phyloP scores from a whole-genome alignment of 2,329 filamentous ascomycete genomes.

The Emmonsiellopsis sp. region DNA sequence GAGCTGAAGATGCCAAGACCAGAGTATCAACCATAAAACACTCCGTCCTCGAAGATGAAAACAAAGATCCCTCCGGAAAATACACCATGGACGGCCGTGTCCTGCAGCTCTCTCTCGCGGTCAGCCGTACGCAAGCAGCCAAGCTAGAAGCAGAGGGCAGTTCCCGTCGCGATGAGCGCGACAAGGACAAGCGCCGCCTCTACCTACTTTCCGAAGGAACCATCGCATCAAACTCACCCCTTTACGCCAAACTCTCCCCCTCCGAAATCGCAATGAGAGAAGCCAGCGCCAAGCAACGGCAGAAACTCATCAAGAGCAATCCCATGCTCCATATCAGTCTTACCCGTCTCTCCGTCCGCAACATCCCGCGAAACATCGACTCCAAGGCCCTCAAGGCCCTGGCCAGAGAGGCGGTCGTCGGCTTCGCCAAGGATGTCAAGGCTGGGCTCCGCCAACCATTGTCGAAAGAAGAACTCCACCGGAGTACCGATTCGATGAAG shows the following conservation, averaged over 20 bases:
- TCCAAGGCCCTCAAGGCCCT: slow-evolving; percentile 87
- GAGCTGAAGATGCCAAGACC: slow-evolving; percentile 27
- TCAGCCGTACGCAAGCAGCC: slow-evolving; percentile 70
- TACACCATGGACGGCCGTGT: slow-evolving; percentile 90
- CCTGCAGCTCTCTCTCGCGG: slow-evolving; percentile 73
- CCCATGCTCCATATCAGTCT: slow-evolving; percentile 80
- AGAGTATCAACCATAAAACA: slow-evolving; percentile 49
- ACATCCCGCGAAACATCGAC: slow-evolving; percentile 72
- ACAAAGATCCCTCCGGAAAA: slow-evolving; percentile 66
- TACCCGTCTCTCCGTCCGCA: slow-evolving; percentile 82
- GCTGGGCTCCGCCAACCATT: slow-evolving; percentile 63
- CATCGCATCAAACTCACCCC: slow-evolving; percentile 63
- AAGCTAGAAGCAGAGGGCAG: slow-evolving; percentile 62
- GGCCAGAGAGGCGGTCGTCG: slow-evolving; percentile 84
- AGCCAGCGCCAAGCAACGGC: slow-evolving; percentile 75
- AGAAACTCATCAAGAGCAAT: slow-evolving; percentile 83
- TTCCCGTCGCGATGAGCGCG: slow-evolving; percentile 52
- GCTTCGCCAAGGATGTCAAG: slow-evolving; percentile 86
- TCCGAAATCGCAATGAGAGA: slow-evolving; percentile 82
- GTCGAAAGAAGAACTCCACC: slow-evolving; percentile 77
- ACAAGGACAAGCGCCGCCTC: slow-evolving; percentile 82
- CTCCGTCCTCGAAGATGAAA: slow-evolving; percentile 81
- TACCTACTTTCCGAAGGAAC: slow-evolving; percentile 83
- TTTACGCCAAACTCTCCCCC: slow-evolving; percentile 66
- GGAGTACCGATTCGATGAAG: slow-evolving; percentile 70